phyloP scores from a whole-genome alignment of 192 early-diverging fungal genomes.

The Entomortierella chlamydospora region DNA sequence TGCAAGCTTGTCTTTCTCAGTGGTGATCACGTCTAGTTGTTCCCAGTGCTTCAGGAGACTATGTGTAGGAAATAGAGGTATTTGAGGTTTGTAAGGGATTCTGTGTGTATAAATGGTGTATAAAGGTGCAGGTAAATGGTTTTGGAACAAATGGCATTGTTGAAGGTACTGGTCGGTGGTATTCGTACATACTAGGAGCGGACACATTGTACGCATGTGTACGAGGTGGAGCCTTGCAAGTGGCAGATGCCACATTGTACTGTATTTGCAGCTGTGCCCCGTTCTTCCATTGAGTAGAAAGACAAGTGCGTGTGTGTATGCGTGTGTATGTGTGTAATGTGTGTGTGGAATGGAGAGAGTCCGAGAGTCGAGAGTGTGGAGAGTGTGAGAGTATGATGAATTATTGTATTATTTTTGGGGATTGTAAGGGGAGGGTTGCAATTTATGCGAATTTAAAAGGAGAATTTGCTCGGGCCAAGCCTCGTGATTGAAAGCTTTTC shows the following conservation, averaged over 20 bases:
- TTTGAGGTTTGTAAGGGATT: too few relatives aligned
- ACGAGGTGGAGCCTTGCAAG: constrained; percentile 40
- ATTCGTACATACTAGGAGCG: constrained; percentile 40
- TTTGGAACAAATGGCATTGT: too few relatives aligned
- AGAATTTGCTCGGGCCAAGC: too few relatives aligned
- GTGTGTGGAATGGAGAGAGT: too few relatives aligned
- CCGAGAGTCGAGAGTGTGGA: too few relatives aligned
- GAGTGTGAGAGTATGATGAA: too few relatives aligned
- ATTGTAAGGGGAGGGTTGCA: too few relatives aligned
- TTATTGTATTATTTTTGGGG: too few relatives aligned
- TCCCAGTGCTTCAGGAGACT: constrained; percentile 43
- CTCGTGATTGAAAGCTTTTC: too few relatives aligned
- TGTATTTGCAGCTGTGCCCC: not conserved
- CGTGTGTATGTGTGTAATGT: not conserved
- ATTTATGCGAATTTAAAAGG: too few relatives aligned
- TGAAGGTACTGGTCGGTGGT: not conserved
- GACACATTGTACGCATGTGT: constrained; percentile 46
- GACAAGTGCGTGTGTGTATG: not conserved
- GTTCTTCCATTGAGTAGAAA: constrained; percentile 27
- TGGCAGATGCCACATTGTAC: constrained; percentile 45
- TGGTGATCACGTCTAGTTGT: constrained; percentile 7
- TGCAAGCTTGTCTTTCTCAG: constrained; percentile 29
- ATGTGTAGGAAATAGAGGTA: not conserved
- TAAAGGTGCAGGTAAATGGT: too few relatives aligned
- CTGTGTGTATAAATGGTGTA: too few relatives aligned